Evolutionary conservation across 2,329 filamentous ascomycete species (phyloP), one percentile per base, ranked within the genome.

Genomic region (Calonectria pseudoturangicola): DNA sequence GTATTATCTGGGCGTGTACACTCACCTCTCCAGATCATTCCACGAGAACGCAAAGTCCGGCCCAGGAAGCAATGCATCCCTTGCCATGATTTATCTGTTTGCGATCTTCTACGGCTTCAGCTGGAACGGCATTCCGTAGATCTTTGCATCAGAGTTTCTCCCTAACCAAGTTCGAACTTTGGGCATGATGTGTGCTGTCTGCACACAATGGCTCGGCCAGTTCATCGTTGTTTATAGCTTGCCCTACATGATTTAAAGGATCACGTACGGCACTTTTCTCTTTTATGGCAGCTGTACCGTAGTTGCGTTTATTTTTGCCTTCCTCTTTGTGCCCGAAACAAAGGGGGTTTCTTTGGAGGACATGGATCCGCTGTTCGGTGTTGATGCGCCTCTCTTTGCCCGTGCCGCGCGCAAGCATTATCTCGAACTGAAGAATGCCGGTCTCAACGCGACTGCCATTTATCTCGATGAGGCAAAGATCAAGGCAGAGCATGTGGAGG

Each of bases 1-100:
- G 78, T 92, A 80, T 18, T 81, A 81, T 67, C 73, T 83, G 4
- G 81, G 73, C 1, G 79, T 65, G 3, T 81, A 76, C 72, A 68
- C 78, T 25, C 66, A 74, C 45, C 62, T 80, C 18, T 77, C 75
- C 3, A 12, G 25, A 12, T 62, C 36, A 2, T 62, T 77, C 76
- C 51, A 74, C 21, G 64, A 72, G 1, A 45, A 47, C 27, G 72
- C 70, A 7, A 75, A 56, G 0, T 48, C 47, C 13, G 72, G 70
- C 60, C 51, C 58, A 27, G 77, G 76, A 2, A 73, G 73, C 10
- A 70, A 72, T 10, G 78, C 76, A 10, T 79, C 79, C 2, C 73
- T 82, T 8, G 79, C 76, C 45, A 80, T 82, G 76, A 70, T 80
- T 27, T 80, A 80, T 39, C 68, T 80, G 15, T 80, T 73, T 16